Conservation (phyloP, 768 basidiomycete species). For the Amanita exitialis region DNA sequence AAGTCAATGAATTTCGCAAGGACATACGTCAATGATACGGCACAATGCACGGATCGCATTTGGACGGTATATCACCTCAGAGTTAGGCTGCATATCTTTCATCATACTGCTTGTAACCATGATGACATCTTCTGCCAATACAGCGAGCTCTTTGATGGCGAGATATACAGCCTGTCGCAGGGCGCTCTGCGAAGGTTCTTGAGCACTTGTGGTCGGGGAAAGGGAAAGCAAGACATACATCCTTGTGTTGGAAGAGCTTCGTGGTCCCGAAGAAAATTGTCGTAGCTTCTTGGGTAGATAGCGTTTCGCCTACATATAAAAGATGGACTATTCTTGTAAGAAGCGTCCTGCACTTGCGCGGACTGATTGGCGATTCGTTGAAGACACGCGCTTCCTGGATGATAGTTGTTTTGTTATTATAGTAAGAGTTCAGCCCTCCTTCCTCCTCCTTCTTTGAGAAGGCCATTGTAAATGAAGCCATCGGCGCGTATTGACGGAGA, state of each 20-base stretch:
- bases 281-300: slow-evolving; percentile 93
- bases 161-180: slow-evolving; percentile 97
- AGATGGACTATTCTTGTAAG: slow-evolving; percentile 96
- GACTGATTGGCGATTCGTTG: slow-evolving; percentile 98
- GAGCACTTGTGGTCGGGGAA: background rate
- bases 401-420: slow-evolving; percentile 96
- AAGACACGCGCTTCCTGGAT: slow-evolving; percentile 98
- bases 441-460: slow-evolving; percentile 97
- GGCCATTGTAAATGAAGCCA: slow-evolving; percentile 54
- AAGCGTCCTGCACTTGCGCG: slow-evolving; percentile 91
- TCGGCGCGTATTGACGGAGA: slow-evolving; percentile 11
- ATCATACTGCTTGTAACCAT: slow-evolving; percentile 99
- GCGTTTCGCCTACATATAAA: slow-evolving; percentile 92
- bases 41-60: slow-evolving; percentile 96
- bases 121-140: slow-evolving; percentile 96
- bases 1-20: background rate
- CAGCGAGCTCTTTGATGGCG: slow-evolving; percentile 94
- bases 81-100: slow-evolving; percentile 99
- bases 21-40: slow-evolving; percentile 91
- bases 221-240: slow-evolving; percentile 49
- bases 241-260: slow-evolving; percentile 98
- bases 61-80: slow-evolving; percentile 96
- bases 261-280: slow-evolving; percentile 98
- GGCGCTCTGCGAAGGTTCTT: slow-evolving; percentile 51
- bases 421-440: slow-evolving; percentile 82